Conservation (phyloP, 2,329 filamentous ascomycete species). For the Sporothrix luriei region DNA sequence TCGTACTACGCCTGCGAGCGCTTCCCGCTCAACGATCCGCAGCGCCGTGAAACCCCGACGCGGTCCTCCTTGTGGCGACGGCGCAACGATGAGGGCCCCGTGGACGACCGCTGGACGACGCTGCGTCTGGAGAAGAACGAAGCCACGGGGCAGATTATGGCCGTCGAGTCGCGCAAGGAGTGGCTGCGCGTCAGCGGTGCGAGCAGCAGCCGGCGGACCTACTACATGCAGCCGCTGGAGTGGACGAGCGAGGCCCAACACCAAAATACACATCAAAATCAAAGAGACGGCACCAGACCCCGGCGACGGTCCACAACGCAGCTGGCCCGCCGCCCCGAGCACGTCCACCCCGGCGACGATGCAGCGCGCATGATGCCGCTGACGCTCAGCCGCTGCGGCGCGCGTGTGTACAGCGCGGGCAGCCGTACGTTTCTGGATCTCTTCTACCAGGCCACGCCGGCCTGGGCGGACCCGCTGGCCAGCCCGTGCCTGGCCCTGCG, state of each 20-base stretch:
- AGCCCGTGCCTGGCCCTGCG: conserved; percentile 53
- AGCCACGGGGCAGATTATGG: conserved; percentile 57
- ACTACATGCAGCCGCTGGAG: conserved; percentile 61
- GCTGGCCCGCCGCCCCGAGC: conserved; percentile 41
- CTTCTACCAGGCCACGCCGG: conserved; percentile 51
- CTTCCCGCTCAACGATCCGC: conserved; percentile 56
- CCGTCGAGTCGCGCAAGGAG: conserved; percentile 70
- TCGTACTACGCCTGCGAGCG: conserved; percentile 70
- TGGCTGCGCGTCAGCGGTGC: conserved; percentile 52
- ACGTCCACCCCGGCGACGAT: conserved; percentile 55
- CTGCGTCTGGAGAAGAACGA: conserved; percentile 65
- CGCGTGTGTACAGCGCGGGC: conserved; percentile 58
- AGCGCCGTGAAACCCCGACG: conserved; percentile 48
- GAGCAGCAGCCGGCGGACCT: conserved; percentile 64
- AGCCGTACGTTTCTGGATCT: conserved; percentile 62
- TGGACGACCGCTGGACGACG: conserved; percentile 74
- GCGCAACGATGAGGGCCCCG: conserved; percentile 67
- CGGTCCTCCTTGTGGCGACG: conserved; percentile 63
- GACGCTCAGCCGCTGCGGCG: conserved; percentile 56
- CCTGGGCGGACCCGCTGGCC: conserved; percentile 39
- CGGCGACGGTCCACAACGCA: conserved; percentile 40
- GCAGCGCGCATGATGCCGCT: conserved; percentile 48
- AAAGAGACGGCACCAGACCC: conserved; percentile 27
- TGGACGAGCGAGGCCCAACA: conserved; percentile 37
- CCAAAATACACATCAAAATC: not conserved